Percentiles rank a stretch among this genome's conserved stretches.
These are phyloP conservation scores for Pterocarpus macrocarpus DNA, from an alignment of 306 rosid genomes.

Conservation along the genomic window DNA sequence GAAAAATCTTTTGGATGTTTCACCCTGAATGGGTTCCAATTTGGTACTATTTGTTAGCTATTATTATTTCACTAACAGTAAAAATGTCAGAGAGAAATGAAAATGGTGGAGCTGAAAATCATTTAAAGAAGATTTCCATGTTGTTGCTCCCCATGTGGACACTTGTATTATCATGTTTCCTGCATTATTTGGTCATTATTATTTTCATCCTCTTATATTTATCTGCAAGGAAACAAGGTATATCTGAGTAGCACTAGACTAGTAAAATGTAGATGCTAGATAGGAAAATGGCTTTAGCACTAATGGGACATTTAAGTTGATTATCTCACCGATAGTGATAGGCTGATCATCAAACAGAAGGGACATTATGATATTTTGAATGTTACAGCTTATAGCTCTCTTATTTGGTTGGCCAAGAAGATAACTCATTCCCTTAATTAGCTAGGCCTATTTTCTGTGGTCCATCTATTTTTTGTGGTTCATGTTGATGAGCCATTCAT, in stretches of 20 bases:
- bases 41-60: slow-evolving; percentile 47
- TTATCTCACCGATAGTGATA: slow-evolving; percentile 48
- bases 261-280: slow-evolving; percentile 33
- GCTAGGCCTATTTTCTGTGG: slow-evolving; percentile 58
- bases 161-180: slow-evolving; percentile 47
- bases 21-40: slow-evolving; percentile 45
- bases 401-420: slow-evolving; percentile 45
- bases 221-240: slow-evolving; percentile 46
- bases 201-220: slow-evolving; percentile 38
- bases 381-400: slow-evolving; percentile 42
- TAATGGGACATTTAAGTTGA: slow-evolving; percentile 40
- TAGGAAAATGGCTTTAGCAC: slow-evolving; percentile 24
- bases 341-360: slow-evolving; percentile 49
- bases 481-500: slow-evolving; percentile 54
- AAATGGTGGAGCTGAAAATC: slow-evolving; percentile 53
- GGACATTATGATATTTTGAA: slow-evolving; percentile 47
- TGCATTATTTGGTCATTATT: slow-evolving; percentile 50
- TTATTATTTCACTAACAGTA: slow-evolving; percentile 41
- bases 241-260: slow-evolving; percentile 37
- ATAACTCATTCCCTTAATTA: slow-evolving; percentile 48
- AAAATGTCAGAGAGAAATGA: slow-evolving; percentile 44
- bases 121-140: slow-evolving; percentile 46
- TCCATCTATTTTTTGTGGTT: slow-evolving; percentile 70
- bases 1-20: slow-evolving; percentile 46
- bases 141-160: slow-evolving; percentile 53